Conservation (phyloP, 1,284 basidiomycete species). For the Heterobasidion parviporum region DNA sequence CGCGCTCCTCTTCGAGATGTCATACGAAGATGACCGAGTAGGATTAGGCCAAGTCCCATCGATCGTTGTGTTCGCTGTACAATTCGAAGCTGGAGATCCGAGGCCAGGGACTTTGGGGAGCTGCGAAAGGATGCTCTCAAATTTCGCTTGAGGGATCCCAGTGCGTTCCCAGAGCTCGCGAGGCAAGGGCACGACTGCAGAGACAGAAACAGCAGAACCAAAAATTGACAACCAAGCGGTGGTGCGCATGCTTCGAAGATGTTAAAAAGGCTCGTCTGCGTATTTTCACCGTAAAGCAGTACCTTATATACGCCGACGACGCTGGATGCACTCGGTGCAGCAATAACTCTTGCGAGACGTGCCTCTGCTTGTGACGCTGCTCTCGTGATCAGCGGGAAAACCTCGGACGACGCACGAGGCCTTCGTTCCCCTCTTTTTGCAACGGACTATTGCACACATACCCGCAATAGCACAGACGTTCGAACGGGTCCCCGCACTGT, state of each 20-base stretch:
- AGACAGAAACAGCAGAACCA: background rate
- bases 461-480: too few species aligned
- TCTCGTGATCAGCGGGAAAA: background rate
- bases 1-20: background rate
- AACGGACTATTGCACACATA: too few species aligned
- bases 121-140: background rate
- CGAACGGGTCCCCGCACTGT: too few species aligned
- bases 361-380: background rate
- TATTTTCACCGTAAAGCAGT: background rate
- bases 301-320: background rate
- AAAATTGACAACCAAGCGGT: background rate
- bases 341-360: background rate
- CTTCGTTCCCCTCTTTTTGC: too few species aligned
- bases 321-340: background rate
- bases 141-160: background rate
- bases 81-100: background rate
- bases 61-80: background rate
- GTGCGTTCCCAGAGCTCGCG: background rate
- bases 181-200: background rate
- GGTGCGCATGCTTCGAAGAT: background rate
- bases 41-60: background rate
- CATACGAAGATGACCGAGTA: background rate
- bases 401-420: background rate
- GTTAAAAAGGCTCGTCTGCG: background rate
- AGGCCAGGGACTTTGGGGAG: background rate